Conservation (phyloP, 176 grass and related monocot genomes). For the Musa troglodytarum region DNA sequence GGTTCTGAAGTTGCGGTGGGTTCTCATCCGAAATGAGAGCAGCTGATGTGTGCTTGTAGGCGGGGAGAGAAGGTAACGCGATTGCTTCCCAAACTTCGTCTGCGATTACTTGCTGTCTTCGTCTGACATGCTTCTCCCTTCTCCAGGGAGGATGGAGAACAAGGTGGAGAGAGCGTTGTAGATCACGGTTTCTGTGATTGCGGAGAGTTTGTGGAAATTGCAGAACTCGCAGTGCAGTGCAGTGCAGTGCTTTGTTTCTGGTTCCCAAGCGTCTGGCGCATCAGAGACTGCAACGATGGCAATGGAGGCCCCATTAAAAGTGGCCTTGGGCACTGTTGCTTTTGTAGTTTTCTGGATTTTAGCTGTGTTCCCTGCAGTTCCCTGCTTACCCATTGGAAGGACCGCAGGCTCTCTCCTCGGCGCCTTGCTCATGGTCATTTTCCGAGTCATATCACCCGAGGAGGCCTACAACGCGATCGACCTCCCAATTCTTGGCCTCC, state of each 20-base stretch:
- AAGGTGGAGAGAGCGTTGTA: neutral
- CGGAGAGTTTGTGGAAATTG: too few relatives aligned
- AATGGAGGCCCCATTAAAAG: constrained; percentile 60
- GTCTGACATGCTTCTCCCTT: neutral
- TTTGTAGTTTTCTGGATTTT: constrained; percentile 89
- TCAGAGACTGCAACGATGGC: constrained; percentile 31
- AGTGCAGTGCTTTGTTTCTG: too few relatives aligned
- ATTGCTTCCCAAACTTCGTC: too few relatives aligned
- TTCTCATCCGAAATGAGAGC: too few relatives aligned
- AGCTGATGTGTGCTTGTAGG: neutral
- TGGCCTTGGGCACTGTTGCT: constrained; percentile 40
- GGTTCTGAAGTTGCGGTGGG: too few relatives aligned
- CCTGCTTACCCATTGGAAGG: constrained; percentile 69
- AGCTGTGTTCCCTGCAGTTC: constrained; percentile 83
- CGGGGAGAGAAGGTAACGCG: neutral
- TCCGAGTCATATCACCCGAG: constrained; percentile 66
- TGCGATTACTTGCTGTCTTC: neutral
- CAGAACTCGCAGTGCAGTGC: too few relatives aligned
- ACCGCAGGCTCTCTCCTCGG: constrained; percentile 86
- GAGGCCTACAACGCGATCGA: constrained; percentile 75
- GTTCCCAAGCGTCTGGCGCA: neutral
- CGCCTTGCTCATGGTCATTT: constrained; percentile 85
- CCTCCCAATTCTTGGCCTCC: constrained; percentile 82
- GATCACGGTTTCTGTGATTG: too few relatives aligned
- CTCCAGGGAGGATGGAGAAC: neutral